These are phyloP conservation scores for Iodosphaeria phyllophila DNA, from an alignment of 2,329 filamentous ascomycete genomes.

Conservation along the genomic window DNA sequence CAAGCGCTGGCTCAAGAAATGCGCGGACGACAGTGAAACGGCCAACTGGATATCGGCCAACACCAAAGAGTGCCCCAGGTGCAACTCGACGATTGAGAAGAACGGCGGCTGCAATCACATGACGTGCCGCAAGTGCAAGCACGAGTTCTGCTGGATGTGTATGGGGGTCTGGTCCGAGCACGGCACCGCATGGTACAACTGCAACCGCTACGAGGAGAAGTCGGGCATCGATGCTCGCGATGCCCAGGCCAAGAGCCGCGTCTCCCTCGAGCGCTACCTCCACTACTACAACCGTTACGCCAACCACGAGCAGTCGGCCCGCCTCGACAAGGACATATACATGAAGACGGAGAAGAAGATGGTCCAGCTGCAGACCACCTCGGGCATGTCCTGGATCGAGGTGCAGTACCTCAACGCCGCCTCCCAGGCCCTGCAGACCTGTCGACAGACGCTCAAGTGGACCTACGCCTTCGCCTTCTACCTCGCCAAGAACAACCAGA, in stretches of 20 bases:
- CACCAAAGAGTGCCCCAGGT: conserved; percentile 94
- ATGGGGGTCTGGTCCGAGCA: conserved; percentile 99
- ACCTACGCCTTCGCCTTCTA: conserved; percentile 98
- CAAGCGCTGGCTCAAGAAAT: conserved; percentile 95
- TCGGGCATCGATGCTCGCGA: conserved; percentile 79
- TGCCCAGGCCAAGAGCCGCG: conserved; percentile 76
- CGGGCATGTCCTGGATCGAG: conserved; percentile 97
- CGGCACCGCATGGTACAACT: conserved; percentile 98
- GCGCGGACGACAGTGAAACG: conserved; percentile 93
- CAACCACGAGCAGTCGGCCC: conserved; percentile 95
- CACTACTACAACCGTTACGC: conserved; percentile 99
- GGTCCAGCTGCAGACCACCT: conserved; percentile 83
- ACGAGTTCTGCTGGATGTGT: conserved; percentile 87
- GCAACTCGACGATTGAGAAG: conserved; percentile 95
- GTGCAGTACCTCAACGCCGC: conserved; percentile 92
- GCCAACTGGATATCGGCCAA: conserved; percentile 99
- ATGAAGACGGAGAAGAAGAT: conserved; percentile 98
- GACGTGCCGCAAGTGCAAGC: conserved; percentile 17
- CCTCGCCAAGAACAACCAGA: conserved; percentile 85
- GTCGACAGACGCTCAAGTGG: conserved; percentile 98
- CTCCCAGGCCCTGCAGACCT: conserved; percentile 84
- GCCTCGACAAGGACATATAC: conserved; percentile 89
- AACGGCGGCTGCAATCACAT: conserved; percentile 36
- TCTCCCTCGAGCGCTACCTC: conserved; percentile 85
- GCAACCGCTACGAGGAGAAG: conserved; percentile 93